Evolutionary conservation across 176 grass and related monocot species (phyloP), one percentile per base, ranked within the genome.

Genomic region (Raddia guianensis): DNA sequence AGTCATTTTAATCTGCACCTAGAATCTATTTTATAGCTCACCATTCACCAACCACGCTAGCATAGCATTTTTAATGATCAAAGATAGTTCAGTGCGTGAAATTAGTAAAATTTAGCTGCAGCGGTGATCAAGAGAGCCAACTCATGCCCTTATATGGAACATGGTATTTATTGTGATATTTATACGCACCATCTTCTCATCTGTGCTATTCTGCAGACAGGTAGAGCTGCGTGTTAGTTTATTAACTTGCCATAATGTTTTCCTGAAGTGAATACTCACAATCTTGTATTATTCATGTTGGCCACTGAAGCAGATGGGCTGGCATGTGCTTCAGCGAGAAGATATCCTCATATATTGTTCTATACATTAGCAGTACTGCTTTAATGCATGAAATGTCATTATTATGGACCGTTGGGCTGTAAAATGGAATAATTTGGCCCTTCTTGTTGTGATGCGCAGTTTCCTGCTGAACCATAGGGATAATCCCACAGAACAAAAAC

Each of bases 161-260:
- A 40, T 40, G 15, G 13, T 33, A 66, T 85, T 89, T 72, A 67
- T 73, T 77, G 59, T 66, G 66, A 82, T 53, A 58, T 73, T 73
- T 72, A 71, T 78, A 51, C 21, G 52, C 59, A 54, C 8, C 6
- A 18, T 11, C 2, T 77, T 89, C 33, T 66, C 32, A 68, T 21
- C 35, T 66, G 9, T 65, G 63, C 64, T 19, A 27, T 70, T 76
- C 58, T 83, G 8, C 21, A 33, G 13, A 73, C 33, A 47, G 5
- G 59, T 48, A 3, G 49, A 61, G 40, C 59, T 61, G 45, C 83
- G 73, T 73, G 66, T 81, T 77, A 82, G 66, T 35, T 64, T 89
- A 78, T 82, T 82, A 54, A 89, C 10, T 85, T 89, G 18, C 50
- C 59, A 67, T 78, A 34, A 21, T 76, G 60, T 66, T 77, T 57